Evolutionary conservation across 2,329 filamentous ascomycete genomes (phyloP), one percentile per base, ranked within the genome.

Genomic region (Alternaria infectoria): DNA sequence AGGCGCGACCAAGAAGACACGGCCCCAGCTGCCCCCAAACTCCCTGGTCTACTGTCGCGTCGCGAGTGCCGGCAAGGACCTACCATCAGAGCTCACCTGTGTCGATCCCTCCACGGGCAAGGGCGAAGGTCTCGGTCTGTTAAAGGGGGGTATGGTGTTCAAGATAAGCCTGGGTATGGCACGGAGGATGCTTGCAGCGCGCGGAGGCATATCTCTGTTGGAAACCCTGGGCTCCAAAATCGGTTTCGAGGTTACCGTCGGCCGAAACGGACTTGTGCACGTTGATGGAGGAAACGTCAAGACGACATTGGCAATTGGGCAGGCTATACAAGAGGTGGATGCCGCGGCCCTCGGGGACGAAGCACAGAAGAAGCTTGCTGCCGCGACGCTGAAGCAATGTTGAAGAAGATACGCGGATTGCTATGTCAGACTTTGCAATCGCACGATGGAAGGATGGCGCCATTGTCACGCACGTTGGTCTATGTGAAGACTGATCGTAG

Each of bases 221-320:
- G 92, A 97, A 67, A 91, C 93, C 75, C 82, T 98, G 13, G 94
- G 90, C 4, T 89, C 90, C 61, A 95, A 93, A 57, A 81, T 97
- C 13, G 89, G 91, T 19, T 99, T 98, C 78, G 96, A 99, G 84
- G 92, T 96, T 63, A 95, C 95, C 0, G 92, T 97, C 9, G 96
- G 96, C 17, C 88, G 93, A 74, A 99, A 99, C 79, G 96, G 96
- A 44, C 90, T 89, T 78, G 87, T 98, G 21, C 98, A 96, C 93
- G 91, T 98, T 13, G 90, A 95, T 75, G 93, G 91, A 69, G 91
- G 91, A 26, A 91, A 85, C 65, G 82, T 90, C 40, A 91, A 87
- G 81, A 89, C 89, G 30, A 90, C 93, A 8, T 83, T 97, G 65
- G 86, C 89, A 1, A 91, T 98, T 59, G 95, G 94, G 1, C 88